Evolutionary conservation across 192 early-diverging fungal genomes (phyloP), one percentile per base, ranked within the genome.

Genomic region (Mortierella hygrophila): DNA sequence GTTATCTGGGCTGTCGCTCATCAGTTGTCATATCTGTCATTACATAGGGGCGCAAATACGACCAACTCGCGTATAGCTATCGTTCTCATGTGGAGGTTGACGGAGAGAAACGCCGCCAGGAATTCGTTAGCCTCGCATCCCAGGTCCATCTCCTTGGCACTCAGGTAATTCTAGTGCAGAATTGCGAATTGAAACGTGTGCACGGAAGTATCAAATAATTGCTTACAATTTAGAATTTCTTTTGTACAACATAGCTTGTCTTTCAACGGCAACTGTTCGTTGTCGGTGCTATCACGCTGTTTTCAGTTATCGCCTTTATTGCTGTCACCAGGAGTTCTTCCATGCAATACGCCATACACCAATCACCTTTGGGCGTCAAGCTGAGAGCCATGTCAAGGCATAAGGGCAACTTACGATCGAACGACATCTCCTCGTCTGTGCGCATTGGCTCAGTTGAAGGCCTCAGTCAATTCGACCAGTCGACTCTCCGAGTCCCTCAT

Each of bases 191-290:
- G 29, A 9, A 16, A 47, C 20, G 18, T 11, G 60, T 3, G 26
- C 29, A 15, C 9, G 29, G 29, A 4, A 65, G 60, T 11, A 11
- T 13, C 9, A 35, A 32, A 35, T 65, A 65, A 65, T 65, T 60
- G 13, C 60, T 65, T 13, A 65, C 11, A 20, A 41, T 40, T 52
- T 35, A 4, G 69, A 18, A 0, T 26, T 76, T 35, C 1, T 32
- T 29, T 16, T 4, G 29, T 15, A 4, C 26, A 65, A 65, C 1
- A 18, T 69, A 91, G 89, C 47, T 90, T 44, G 44, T 90, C 0
- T 92, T 92, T 75, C 90, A 92, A 32, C 80, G 85, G 37, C 85
- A 90, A 37, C 63, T 92, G 0, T 83, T 90, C 18, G 69, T 90
- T 16, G 70, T 83, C 9, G 85, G 87, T 15, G 76, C 84, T 20